These are phyloP conservation scores for Nigrospora osmanthi DNA, from an alignment of 2,329 filamentous ascomycete genomes.

Conservation along the genomic window DNA sequence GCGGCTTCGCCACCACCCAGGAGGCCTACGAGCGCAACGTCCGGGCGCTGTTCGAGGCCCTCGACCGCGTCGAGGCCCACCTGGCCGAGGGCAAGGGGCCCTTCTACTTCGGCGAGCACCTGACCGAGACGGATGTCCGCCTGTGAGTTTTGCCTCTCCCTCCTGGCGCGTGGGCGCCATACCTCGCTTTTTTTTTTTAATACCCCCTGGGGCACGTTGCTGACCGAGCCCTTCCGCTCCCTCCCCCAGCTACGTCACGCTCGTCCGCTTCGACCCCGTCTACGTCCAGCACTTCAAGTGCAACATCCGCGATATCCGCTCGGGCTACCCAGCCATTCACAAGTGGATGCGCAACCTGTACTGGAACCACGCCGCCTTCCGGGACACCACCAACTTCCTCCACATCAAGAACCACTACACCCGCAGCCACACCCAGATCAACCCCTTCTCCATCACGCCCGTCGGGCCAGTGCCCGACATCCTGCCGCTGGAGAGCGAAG, in stretches of 20 bases:
- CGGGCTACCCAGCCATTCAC: slow-evolving; percentile 75
- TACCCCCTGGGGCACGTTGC: background rate
- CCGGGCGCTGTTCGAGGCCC: slow-evolving; percentile 59
- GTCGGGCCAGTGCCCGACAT: slow-evolving; percentile 80
- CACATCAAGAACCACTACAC: slow-evolving; percentile 83
- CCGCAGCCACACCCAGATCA: slow-evolving; percentile 56
- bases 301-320: slow-evolving; percentile 78
- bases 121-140: slow-evolving; percentile 79
- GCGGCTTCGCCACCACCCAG: slow-evolving; percentile 79
- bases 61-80: slow-evolving; percentile 70
- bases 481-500: slow-evolving; percentile 69
- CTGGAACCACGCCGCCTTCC: slow-evolving; percentile 74
- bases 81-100: slow-evolving; percentile 46
- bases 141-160: slow-evolving; percentile 35
- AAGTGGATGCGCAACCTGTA: slow-evolving; percentile 77
- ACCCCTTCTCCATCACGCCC: slow-evolving; percentile 68
- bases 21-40: slow-evolving; percentile 76
- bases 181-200: background rate
- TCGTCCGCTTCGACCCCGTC: slow-evolving; percentile 41
- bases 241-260: slow-evolving; percentile 20
- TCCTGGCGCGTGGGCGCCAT: background rate
- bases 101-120: slow-evolving; percentile 64
- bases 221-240: background rate
- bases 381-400: slow-evolving; percentile 79
- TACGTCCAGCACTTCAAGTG: slow-evolving; percentile 88